Evolutionary conservation across 805 yeast species (phyloP).

Genomic region (Blastobotrys robertii): DNA sequence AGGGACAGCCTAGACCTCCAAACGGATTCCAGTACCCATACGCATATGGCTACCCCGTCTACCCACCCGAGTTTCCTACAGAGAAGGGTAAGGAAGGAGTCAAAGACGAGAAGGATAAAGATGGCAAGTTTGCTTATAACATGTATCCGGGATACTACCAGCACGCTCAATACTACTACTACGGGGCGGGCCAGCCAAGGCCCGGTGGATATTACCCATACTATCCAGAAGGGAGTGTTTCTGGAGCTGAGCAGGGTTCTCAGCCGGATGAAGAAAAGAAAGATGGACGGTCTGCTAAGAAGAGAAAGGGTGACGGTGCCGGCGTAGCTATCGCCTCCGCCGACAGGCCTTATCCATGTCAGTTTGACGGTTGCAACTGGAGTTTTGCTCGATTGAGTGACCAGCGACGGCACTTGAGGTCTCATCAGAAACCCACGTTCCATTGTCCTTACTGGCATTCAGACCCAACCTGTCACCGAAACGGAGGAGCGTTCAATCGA

Average conservation of each 20-base stretch:
- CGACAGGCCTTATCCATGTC: constrained; percentile 29
- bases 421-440: constrained; percentile 56
- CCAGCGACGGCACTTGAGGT: constrained; percentile 54
- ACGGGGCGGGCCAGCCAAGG: not conserved
- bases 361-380: constrained; percentile 47
- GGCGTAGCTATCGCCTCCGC: constrained; percentile 8
- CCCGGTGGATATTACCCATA: not conserved
- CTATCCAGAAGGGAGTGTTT: constrained; percentile 1
- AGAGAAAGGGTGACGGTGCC: constrained; percentile 3
- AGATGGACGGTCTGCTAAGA: constrained; percentile 4
- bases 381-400: constrained; percentile 62
- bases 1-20: not conserved
- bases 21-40: too few species aligned
- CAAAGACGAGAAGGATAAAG: too few species aligned
- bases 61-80: too few species aligned
- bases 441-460: constrained; percentile 66
- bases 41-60: too few species aligned
- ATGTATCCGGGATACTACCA: too few species aligned
- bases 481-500: constrained; percentile 66
- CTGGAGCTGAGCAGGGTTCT: not conserved
- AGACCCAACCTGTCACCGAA: constrained; percentile 64
- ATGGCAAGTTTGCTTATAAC: too few species aligned
- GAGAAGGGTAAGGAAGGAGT: too few species aligned
- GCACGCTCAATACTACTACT: not conserved
- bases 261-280: constrained; percentile 2